Evolutionary conservation across 805 yeast species (phyloP).

Genomic region (Wickerhamomyces sydowiorum): DNA sequence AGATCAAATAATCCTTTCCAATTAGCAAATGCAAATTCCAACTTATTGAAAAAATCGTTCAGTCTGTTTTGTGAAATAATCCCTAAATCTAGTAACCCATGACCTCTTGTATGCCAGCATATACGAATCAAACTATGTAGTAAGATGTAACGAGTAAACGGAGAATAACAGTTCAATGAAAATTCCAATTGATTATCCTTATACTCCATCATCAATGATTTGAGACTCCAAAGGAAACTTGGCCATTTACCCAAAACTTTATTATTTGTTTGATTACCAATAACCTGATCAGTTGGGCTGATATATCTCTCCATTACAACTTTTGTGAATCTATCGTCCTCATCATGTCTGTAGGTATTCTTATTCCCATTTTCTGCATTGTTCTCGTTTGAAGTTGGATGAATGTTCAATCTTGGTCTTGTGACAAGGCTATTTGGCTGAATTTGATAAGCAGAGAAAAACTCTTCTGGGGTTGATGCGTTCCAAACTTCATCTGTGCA

Average conservation of each 20-base stretch:
- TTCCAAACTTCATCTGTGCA: conserved; percentile 40
- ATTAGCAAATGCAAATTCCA: neutral
- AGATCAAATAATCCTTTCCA: neutral
- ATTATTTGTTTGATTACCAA: conserved; percentile 10
- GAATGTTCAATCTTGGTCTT: conserved; percentile 1
- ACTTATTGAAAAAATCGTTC: neutral
- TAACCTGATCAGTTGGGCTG: neutral
- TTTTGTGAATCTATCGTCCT: neutral
- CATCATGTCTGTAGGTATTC: neutral
- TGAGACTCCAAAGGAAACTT: conserved; percentile 28
- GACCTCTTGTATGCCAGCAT: neutral
- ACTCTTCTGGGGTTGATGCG: conserved; percentile 21
- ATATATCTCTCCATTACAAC: neutral
- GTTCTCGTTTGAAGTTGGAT: neutral
- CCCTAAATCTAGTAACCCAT: neutral
- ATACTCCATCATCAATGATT: conserved; percentile 27
- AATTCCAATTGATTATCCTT: conserved; percentile 27
- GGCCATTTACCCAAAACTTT: conserved; percentile 30
- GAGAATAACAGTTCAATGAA: conserved; percentile 28
- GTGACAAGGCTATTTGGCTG: conserved; percentile 23
- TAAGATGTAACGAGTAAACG: conserved; percentile 28
- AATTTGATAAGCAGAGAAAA: conserved; percentile 19
- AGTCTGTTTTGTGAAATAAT: neutral
- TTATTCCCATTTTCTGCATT: neutral
- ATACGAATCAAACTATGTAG: conserved; percentile 23